Evolutionary conservation across 345 rosid genomes (phyloP).

Genomic region (Bruguiera sexangula): DNA sequence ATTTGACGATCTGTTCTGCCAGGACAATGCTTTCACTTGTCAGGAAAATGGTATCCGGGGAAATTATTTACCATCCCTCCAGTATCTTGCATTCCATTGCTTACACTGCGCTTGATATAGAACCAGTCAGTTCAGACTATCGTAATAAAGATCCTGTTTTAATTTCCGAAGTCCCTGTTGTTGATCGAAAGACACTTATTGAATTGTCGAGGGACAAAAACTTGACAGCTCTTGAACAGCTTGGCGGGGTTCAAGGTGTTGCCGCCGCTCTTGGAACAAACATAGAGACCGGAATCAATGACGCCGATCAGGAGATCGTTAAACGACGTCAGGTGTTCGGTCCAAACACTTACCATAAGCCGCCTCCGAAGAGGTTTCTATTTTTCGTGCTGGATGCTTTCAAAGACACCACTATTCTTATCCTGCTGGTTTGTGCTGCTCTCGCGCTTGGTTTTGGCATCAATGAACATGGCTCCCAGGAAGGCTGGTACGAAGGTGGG

Average conservation of each 20-base stretch:
- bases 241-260: conserved; percentile 55
- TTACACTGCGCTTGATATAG: conserved; percentile 29
- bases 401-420: conserved; percentile 53
- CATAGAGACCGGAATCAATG: conserved; percentile 42
- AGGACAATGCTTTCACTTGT: conserved; percentile 56
- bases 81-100: conserved; percentile 23
- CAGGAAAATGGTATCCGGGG: conserved; percentile 29
- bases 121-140: conserved; percentile 22
- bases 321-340: conserved; percentile 43
- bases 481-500: conserved; percentile 36
- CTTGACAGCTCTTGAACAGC: conserved; percentile 24
- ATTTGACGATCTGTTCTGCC: conserved; percentile 45
- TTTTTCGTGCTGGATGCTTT: conserved; percentile 56
- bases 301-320: conserved; percentile 35
- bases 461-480: conserved; percentile 20
- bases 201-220: conserved; percentile 45
- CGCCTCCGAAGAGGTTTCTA: conserved; percentile 56
- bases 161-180: conserved; percentile 21
- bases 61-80: conserved; percentile 17
- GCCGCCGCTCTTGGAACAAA: conserved; percentile 50
- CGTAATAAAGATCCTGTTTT: conserved; percentile 22
- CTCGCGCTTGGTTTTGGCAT: conserved; percentile 29
- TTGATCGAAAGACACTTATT: conserved; percentile 33
- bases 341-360: conserved; percentile 54
- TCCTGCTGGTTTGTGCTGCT: conserved; percentile 25